Percentiles rank a stretch among this genome's conserved stretches.
Evolutionary conservation across 2,329 filamentous ascomycete species (phyloP).

Genomic region (Fusarium torulosum): DNA sequence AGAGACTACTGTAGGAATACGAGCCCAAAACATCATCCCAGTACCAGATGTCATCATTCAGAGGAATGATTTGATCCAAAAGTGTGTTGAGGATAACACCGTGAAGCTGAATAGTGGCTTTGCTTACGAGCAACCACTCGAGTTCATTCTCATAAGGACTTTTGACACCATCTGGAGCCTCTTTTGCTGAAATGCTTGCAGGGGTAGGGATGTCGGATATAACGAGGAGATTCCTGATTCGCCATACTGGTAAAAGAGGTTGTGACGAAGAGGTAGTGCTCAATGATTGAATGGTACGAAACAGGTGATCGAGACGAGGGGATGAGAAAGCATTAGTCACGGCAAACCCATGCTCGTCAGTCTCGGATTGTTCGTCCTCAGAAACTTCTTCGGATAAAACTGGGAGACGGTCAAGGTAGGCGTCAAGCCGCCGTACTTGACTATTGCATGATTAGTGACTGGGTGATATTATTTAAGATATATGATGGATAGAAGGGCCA

Average conservation of each 20-base stretch:
- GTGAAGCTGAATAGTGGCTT: slow-evolving; percentile 91
- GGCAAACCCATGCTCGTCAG: slow-evolving; percentile 53
- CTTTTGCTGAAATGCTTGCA: slow-evolving; percentile 50
- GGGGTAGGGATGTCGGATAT: slow-evolving; percentile 69
- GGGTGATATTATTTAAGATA: slow-evolving; percentile 9
- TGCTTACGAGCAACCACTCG: slow-evolving; percentile 91
- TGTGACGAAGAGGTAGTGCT: slow-evolving; percentile 76
- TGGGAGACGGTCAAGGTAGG: slow-evolving; percentile 72
- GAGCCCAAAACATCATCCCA: slow-evolving; percentile 92
- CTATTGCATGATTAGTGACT: slow-evolving; percentile 52
- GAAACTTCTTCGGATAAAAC: slow-evolving; percentile 57
- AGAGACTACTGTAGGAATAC: slow-evolving; percentile 81
- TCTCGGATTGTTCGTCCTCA: slow-evolving; percentile 57
- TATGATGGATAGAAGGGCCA: not conserved
- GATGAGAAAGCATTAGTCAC: slow-evolving; percentile 61
- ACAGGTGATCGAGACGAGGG: slow-evolving; percentile 70
- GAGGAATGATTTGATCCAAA: slow-evolving; percentile 82
- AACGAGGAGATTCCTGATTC: slow-evolving; percentile 72
- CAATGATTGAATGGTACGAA: slow-evolving; percentile 76
- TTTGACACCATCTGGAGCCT: slow-evolving; percentile 49
- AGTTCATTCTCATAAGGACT: slow-evolving; percentile 78
- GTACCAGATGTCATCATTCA: slow-evolving; percentile 92
- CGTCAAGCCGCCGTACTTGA: slow-evolving; percentile 73
- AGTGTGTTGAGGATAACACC: slow-evolving; percentile 82
- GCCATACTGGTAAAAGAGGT: slow-evolving; percentile 69